Base-by-base conservation (phyloP, 441 rosid genomes). In the Syzygium malaccense region DNA sequence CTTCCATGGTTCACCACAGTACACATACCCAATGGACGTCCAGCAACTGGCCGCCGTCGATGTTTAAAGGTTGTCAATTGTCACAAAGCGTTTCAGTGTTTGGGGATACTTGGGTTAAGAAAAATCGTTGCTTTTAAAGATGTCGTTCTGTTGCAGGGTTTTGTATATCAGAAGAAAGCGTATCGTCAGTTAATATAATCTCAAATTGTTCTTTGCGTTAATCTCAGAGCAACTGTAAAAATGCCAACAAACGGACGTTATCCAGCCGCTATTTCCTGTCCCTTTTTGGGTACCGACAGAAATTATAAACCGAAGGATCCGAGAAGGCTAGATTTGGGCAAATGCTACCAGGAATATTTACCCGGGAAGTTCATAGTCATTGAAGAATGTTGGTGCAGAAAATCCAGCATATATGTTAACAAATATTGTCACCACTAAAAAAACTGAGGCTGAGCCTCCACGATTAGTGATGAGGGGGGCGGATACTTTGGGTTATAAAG, bases 21-120 rank as follows among this genome's bases (percentile, higher is more conserved):
- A 92, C 89, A 54, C 91, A 23, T 88, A 85, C 86, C 96, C 95
- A 0, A 71, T 93, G 68, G 93, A 92, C 85, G 54, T 94, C 25
- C 91, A 91, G 88, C 94, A 93, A 57, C 91, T 95, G 14, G 84
- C 91, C 8, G 33, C 89, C 7, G 30, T 86, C 51, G 32, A 49
- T 48, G 87, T 48, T 3, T 56, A 66, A 45, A 6, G 7, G 83
- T 41, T 41, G 10, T 23, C 51, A 23, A 23, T 75, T 26, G 49
- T 23, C 83, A 0, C 23, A 41, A 41, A 41, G 51, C 83, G n/a
- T 41, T 75, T 23, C 18, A 9, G 53, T 41, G 49, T 41, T 12
- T 41, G 83, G 83, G n/a, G 18, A 41, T 75, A 75, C 51, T 41
- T 13, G 83, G 53, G 51, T 41, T 75, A 23, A 23, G 51, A 23